These are phyloP conservation scores for Globisporangium paddicum DNA, from an alignment of 352 stramenopile genomes.

Conservation along the genomic window DNA sequence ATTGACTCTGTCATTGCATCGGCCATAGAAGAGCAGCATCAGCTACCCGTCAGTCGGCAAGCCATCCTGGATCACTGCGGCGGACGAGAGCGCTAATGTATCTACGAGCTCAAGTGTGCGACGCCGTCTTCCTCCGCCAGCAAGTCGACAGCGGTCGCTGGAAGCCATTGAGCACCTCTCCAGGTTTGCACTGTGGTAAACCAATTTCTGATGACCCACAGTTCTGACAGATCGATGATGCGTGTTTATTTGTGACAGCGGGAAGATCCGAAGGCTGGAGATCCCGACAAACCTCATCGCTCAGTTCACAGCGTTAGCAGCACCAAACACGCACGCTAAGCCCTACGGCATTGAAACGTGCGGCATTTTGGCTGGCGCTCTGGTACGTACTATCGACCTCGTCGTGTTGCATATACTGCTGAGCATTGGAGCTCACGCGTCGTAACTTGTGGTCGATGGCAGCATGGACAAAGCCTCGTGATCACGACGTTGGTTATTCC, in stretches of 20 bases:
- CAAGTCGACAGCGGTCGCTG: constrained; percentile 46
- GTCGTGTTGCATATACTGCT: neutral
- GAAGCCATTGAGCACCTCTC: constrained; percentile 55
- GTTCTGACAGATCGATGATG: too few species aligned
- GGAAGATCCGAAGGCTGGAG: constrained; percentile 56
- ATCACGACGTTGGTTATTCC: constrained; percentile 87
- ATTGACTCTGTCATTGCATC: neutral
- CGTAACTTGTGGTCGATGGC: neutral
- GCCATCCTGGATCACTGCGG: constrained; percentile 52
- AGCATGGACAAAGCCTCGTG: constrained; percentile 51
- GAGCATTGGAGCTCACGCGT: neutral
- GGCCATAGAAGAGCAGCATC: constrained; percentile 2
- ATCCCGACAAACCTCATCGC: constrained; percentile 69
- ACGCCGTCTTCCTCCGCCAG: constrained; percentile 9
- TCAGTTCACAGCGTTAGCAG: constrained; percentile 77
- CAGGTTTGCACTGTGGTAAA: constrained; percentile 24
- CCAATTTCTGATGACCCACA: too few species aligned
- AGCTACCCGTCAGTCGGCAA: constrained; percentile 58
- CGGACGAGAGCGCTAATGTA: neutral
- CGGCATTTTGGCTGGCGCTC: constrained; percentile 79
- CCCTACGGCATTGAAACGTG: constrained; percentile 89
- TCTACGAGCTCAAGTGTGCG: constrained; percentile 11
- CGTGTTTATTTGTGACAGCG: constrained; percentile 20
- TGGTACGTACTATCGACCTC: constrained; percentile 30
- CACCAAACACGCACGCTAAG: constrained; percentile 62